These are phyloP conservation scores for Cutaneotrichosporon spelunceum DNA, from an alignment of 1,284 basidiomycete species.

Conservation along the genomic window DNA sequence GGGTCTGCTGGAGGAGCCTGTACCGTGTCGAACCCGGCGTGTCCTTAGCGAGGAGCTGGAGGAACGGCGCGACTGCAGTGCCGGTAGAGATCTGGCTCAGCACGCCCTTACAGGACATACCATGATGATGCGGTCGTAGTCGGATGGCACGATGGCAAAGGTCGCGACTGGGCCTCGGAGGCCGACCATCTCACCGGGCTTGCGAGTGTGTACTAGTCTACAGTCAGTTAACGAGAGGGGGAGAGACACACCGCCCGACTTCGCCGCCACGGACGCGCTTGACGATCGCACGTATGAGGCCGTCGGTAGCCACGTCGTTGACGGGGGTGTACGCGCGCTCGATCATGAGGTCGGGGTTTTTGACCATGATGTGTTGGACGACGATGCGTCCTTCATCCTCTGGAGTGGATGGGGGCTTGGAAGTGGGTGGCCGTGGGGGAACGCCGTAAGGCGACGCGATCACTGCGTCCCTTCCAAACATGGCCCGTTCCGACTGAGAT, in stretches of 20 bases:
- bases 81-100: slow-evolving; percentile 46
- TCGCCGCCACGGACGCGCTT: slow-evolving; percentile 50
- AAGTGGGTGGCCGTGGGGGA: slow-evolving; percentile 6
- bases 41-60: slow-evolving; percentile 47
- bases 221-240: not conserved
- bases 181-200: slow-evolving; percentile 37
- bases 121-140: slow-evolving; percentile 47
- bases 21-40: slow-evolving; percentile 20
- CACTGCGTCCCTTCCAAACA: slow-evolving; percentile 11
- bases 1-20: slow-evolving; percentile 32
- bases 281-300: slow-evolving; percentile 40
- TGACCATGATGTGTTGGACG: slow-evolving; percentile 49
- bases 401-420: no score
- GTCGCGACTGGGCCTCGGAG: slow-evolving; percentile 49
- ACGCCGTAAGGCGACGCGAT: not conserved
- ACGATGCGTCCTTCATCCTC: slow-evolving; percentile 25
- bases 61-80: slow-evolving; percentile 49
- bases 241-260: slow-evolving; percentile 45
- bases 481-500: not conserved
- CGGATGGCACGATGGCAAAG: slow-evolving; percentile 31
- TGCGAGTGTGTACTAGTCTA: slow-evolving; percentile 43
- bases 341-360: slow-evolving; percentile 47
- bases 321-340: slow-evolving; percentile 50
- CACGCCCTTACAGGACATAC: slow-evolving; percentile 19
- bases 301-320: slow-evolving; percentile 41